Conservation (phyloP, 768 basidiomycete genomes). For the Mycena filopes region DNA sequence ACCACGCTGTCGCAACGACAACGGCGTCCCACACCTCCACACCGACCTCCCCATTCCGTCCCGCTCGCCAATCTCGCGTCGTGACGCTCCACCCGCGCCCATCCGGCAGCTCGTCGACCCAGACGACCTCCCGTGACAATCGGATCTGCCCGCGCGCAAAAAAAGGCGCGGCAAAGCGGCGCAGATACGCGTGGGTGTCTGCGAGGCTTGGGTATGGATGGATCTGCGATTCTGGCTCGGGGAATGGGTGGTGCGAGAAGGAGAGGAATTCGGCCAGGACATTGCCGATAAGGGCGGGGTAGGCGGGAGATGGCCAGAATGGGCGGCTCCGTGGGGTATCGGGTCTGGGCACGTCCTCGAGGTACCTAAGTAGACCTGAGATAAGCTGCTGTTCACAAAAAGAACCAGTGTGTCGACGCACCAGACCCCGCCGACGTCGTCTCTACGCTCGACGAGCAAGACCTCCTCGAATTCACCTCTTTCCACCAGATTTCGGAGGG, state of each 20-base stretch:
- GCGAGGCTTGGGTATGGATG: conserved; percentile 43
- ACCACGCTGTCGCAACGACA: conserved; percentile 46
- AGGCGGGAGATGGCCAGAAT: conserved; percentile 43
- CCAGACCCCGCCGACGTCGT: conserved; percentile 65
- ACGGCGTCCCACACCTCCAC: conserved; percentile 48
- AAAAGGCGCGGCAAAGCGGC: conserved; percentile 38
- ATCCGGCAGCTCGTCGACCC: conserved; percentile 35
- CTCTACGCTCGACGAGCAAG: conserved; percentile 56
- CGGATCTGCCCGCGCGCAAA: conserved; percentile 36
- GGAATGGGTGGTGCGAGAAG: conserved; percentile 44
- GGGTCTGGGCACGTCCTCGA: conserved; percentile 16
- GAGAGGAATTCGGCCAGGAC: conserved; percentile 44
- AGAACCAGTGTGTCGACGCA: conserved; percentile 32
- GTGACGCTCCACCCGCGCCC: conserved; percentile 39
- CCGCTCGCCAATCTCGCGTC: conserved; percentile 39
- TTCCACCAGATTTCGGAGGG: conserved; percentile 59
- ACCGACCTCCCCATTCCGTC: conserved; percentile 25
- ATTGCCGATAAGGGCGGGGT: conserved; percentile 48
- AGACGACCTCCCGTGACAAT: conserved; percentile 40
- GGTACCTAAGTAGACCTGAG: conserved; percentile 17
- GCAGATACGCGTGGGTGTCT: conserved; percentile 43
- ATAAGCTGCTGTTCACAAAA: no score
- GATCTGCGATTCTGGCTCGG: conserved; percentile 33
- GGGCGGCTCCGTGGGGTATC: conserved; percentile 6
- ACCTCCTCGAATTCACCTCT: conserved; percentile 55